Percentiles rank a stretch among this genome's conserved stretches.
These are phyloP conservation scores for Penicillium digitatum DNA, from an alignment of 2,329 filamentous ascomycete genomes.

Conservation along the genomic window DNA sequence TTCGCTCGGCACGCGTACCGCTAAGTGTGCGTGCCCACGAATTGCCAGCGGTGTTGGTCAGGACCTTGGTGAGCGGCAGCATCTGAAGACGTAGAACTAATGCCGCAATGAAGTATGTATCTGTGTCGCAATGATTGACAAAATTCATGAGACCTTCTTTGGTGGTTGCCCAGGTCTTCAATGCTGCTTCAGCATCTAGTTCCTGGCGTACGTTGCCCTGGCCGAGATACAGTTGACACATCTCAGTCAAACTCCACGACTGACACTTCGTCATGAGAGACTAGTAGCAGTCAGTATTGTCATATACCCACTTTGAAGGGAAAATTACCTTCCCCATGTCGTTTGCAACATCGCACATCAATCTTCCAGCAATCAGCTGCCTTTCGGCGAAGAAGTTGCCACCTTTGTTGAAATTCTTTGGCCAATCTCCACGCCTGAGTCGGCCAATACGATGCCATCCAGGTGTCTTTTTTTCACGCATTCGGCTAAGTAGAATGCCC, in stretches of 20 bases:
- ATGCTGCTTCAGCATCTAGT: constrained; percentile 78
- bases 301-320: not conserved
- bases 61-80: constrained; percentile 85
- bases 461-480: constrained; percentile 85
- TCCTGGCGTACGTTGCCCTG: constrained; percentile 71
- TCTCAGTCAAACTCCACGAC: constrained; percentile 96
- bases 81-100: constrained; percentile 86
- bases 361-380: constrained; percentile 78
- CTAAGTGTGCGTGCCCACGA: constrained; percentile 96
- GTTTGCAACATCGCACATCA: constrained; percentile 91
- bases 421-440: constrained; percentile 80
- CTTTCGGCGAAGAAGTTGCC: constrained; percentile 91
- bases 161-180: constrained; percentile 81
- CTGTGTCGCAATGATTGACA: constrained; percentile 86
- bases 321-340: constrained; percentile 73
- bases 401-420: constrained; percentile 75
- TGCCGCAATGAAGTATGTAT: constrained; percentile 93
- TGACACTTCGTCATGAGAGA: constrained; percentile 96
- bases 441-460: constrained; percentile 93
- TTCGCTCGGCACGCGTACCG: constrained; percentile 92
- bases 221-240: constrained; percentile 86
- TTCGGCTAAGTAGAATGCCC: constrained; percentile 78
- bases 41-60: constrained; percentile 95
- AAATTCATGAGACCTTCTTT: constrained; percentile 89
- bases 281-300: constrained; percentile 33